These are phyloP conservation scores for Cryptococcus jaspeensis DNA, from an alignment of 1,284 basidiomycete genomes.

Conservation along the genomic window DNA sequence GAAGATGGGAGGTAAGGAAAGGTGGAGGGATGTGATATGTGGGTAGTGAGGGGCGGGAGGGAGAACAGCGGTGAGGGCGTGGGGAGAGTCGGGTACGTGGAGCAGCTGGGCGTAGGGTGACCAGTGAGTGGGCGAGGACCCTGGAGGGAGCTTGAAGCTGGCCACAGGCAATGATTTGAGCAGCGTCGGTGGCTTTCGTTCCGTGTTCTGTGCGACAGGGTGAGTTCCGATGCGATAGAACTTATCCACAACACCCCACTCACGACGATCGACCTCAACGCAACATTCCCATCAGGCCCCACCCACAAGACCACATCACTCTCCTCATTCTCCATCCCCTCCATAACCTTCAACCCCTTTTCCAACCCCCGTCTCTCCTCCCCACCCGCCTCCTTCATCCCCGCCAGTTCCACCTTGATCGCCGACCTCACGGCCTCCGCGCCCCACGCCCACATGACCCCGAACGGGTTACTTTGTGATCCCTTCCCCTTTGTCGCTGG, in stretches of 20 bases:
- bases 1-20: conserved; percentile 27
- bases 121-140: conserved; percentile 59
- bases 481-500: conserved; percentile 53
- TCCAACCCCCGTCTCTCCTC: conserved; percentile 44
- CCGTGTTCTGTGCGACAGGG: conserved; percentile 64
- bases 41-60: conserved; percentile 6
- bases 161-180: conserved; percentile 72
- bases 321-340: conserved; percentile 57
- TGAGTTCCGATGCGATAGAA: not conserved
- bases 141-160: conserved; percentile 61
- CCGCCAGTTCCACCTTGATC: conserved; percentile 19
- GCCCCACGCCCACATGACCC: conserved; percentile 36
- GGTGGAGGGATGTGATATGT: conserved; percentile 13
- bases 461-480: conserved; percentile 44
- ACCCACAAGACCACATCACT: conserved; percentile 77
- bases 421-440: conserved; percentile 25
- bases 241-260: conserved; percentile 41
- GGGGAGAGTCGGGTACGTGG: conserved; percentile 8
- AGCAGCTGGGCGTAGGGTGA: conserved; percentile 53
- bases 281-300: conserved; percentile 66
- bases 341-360: conserved; percentile 25
- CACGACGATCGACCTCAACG: conserved; percentile 71
- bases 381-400: conserved; percentile 57
- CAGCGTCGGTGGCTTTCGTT: conserved; percentile 81
- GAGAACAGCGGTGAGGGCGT: conserved; percentile 7